These are phyloP conservation scores for Sanchytrium tribonematis DNA, from an alignment of 371 early-diverging fungal genomes.

Conservation along the genomic window DNA sequence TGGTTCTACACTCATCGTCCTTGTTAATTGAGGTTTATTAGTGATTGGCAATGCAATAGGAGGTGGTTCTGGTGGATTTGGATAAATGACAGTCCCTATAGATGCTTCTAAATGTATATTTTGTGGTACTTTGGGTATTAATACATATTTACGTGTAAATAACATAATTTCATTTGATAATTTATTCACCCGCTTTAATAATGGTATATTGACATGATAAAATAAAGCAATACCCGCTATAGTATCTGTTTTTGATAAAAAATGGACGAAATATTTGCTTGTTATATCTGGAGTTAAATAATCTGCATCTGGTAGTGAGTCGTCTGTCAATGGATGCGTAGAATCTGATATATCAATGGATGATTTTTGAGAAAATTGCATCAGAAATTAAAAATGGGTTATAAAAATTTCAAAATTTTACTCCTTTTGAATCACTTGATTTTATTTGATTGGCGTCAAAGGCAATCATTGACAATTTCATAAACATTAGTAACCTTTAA, in stretches of 20 bases:
- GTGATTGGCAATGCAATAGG: neutral
- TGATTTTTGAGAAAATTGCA: neutral
- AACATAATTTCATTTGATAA: neutral
- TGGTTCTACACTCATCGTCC: neutral
- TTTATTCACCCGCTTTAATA: neutral
- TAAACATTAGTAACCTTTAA: no score
- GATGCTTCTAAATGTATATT: neutral
- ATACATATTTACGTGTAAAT: neutral
- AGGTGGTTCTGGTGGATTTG: neutral
- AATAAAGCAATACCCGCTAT: neutral
- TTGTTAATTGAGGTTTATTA: neutral
- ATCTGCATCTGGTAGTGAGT: neutral
- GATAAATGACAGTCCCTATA: neutral
- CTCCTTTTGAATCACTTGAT: no score
- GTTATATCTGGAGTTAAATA: neutral
- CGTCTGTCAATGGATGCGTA: neutral
- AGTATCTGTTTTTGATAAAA: neutral
- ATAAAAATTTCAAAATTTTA: no score
- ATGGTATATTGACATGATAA: neutral
- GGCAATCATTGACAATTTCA: no score
- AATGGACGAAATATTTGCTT: slow-evolving; percentile 1
- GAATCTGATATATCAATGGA: neutral
- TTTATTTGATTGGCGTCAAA: no score
- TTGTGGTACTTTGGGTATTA: neutral
- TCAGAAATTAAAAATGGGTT: no score